These are phyloP conservation scores for Colletotrichum nymphaeae DNA, from an alignment of 2,329 filamentous ascomycete genomes.

Conservation along the genomic window DNA sequence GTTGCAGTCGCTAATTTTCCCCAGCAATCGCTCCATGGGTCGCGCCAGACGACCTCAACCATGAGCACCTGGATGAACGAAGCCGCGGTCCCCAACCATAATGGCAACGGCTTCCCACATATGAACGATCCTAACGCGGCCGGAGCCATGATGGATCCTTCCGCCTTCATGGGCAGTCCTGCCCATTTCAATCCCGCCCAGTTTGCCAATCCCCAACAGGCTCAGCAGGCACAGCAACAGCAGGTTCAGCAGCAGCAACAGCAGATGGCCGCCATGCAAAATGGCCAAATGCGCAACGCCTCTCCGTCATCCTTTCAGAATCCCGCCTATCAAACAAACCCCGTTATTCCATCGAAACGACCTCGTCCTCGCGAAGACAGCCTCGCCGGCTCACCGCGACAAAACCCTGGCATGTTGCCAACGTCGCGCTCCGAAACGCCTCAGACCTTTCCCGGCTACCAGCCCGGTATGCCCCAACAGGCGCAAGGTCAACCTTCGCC, in stretches of 20 bases:
- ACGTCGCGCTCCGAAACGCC: constrained; percentile 93
- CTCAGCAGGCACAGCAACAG: constrained; percentile 38
- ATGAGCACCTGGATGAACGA: constrained; percentile 82
- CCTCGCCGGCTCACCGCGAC: constrained; percentile 83
- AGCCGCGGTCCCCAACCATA: constrained; percentile 74
- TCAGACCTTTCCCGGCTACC: constrained; percentile 82
- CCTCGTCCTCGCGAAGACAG: constrained; percentile 85
- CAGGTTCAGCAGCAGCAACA: constrained; percentile 44
- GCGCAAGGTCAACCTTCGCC: constrained; percentile 73
- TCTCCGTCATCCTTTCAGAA: constrained; percentile 80
- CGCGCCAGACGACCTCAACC: constrained; percentile 60
- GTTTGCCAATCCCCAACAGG: constrained; percentile 63
- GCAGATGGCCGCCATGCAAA: constrained; percentile 76
- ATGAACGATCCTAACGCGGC: constrained; percentile 70
- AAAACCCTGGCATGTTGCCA: constrained; percentile 78
- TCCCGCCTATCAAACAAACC: constrained; percentile 84
- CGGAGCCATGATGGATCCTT: constrained; percentile 73
- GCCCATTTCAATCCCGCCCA: constrained; percentile 69
- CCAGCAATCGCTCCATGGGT: constrained; percentile 59
- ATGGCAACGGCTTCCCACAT: constrained; percentile 76
- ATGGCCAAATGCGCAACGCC: constrained; percentile 84
- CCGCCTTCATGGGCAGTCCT: constrained; percentile 70
- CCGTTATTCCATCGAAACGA: constrained; percentile 91
- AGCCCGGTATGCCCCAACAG: constrained; percentile 71
- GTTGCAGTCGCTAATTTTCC: constrained; percentile 58